Evolutionary conservation across 345 rosid genomes (phyloP).

Genomic region (Populus nigra): DNA sequence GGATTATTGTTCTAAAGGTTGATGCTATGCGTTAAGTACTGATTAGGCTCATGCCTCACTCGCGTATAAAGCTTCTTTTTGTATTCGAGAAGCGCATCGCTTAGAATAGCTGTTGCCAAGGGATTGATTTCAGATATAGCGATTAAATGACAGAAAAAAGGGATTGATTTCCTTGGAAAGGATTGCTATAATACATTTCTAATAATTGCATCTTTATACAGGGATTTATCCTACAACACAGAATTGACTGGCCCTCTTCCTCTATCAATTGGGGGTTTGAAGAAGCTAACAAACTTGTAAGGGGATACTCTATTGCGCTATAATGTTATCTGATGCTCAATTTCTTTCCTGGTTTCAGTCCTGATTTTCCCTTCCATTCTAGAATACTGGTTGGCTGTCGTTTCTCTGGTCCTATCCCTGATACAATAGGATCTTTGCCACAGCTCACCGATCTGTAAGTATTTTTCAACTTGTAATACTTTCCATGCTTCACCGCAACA

Average conservation of each 20-base stretch:
- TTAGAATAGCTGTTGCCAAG: neutral
- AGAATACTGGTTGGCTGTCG: slow-evolving; percentile 77
- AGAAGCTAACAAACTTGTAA: slow-evolving; percentile 66
- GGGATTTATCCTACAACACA: slow-evolving; percentile 62
- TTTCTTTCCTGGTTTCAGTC: neutral
- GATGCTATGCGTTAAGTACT: neutral
- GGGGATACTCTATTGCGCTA: slow-evolving; percentile 13
- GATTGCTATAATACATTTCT: slow-evolving; percentile 3
- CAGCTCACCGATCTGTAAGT: slow-evolving; percentile 59
- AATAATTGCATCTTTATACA: slow-evolving; percentile 28
- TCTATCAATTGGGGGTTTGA: slow-evolving; percentile 45
- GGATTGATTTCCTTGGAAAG: neutral
- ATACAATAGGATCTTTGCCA: slow-evolving; percentile 54
- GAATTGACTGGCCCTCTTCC: slow-evolving; percentile 69
- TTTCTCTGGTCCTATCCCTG: slow-evolving; percentile 68
- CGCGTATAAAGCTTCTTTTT: neutral
- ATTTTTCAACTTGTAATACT: neutral
- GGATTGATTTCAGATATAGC: neutral
- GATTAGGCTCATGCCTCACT: neutral
- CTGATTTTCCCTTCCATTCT: slow-evolving; percentile 14
- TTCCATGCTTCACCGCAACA: too few relatives aligned
- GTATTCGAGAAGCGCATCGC: neutral
- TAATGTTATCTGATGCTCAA: neutral
- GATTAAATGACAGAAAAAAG: neutral
- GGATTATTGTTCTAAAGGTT: neutral